Evolutionary conservation across 331 rosid genomes (phyloP).

Genomic region (Quercus phellos): DNA sequence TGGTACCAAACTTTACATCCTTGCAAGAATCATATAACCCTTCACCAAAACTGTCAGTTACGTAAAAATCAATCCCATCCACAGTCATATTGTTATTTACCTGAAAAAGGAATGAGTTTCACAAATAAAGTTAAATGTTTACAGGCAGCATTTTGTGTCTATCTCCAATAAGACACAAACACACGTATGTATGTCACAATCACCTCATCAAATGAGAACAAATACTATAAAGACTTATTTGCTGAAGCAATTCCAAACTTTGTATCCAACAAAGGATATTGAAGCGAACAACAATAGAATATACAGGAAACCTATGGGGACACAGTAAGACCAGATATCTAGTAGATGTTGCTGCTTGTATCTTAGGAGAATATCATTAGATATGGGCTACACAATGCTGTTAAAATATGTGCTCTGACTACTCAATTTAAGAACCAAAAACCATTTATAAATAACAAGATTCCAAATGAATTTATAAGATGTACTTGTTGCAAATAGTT

Average conservation of each 20-base stretch:
- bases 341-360: not conserved
- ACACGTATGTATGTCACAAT: not conserved
- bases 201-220: not conserved
- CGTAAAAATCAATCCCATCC: constrained; percentile 73
- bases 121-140: constrained; percentile 4
- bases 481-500: not conserved
- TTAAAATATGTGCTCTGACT: not conserved
- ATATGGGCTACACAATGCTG: not conserved
- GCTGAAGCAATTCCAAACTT: constrained; percentile 8
- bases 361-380: not conserved
- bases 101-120: constrained; percentile 43
- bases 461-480: not conserved
- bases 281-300: not conserved
- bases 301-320: not conserved
- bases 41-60: constrained; percentile 82
- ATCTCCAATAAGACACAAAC: not conserved
- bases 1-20: constrained; percentile 90
- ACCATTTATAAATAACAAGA: constrained; percentile 12
- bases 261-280: constrained; percentile 7
- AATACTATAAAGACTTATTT: constrained; percentile 3
- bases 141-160: not conserved
- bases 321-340: not conserved
- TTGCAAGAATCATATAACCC: constrained; percentile 92
- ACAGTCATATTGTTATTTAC: constrained; percentile 68
- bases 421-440: not conserved